These are phyloP conservation scores for Nothophaeocryptopus gaeumannii DNA, from an alignment of 2,329 filamentous ascomycete genomes.

Conservation along the genomic window DNA sequence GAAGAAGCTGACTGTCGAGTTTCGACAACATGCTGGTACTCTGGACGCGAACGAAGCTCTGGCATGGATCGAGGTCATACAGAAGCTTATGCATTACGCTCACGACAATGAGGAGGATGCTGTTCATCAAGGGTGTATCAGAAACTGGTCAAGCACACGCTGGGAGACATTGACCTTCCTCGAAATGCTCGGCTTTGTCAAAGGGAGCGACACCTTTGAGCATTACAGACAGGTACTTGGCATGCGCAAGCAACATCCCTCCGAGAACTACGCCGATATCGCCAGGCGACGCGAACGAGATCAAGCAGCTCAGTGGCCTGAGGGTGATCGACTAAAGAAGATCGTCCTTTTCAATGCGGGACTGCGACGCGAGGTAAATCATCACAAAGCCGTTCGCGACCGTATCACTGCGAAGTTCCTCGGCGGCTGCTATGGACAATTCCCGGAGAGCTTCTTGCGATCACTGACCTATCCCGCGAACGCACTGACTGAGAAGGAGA, in stretches of 20 bases:
- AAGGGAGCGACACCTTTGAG: neutral
- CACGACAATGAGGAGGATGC: slow-evolving; percentile 5
- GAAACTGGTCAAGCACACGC: slow-evolving; percentile 5
- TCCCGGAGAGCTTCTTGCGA: slow-evolving; percentile 2
- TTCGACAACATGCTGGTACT: slow-evolving; percentile 31
- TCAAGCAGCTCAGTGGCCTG: neutral
- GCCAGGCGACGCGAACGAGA: neutral
- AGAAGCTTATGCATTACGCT: slow-evolving; percentile 8
- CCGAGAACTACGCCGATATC: neutral
- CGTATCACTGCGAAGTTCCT: slow-evolving; percentile 17
- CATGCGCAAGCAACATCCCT: neutral
- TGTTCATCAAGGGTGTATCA: slow-evolving; percentile 3
- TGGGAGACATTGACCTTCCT: slow-evolving; percentile 11
- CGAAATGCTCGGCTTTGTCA: slow-evolving; percentile 1
- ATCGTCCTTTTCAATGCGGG: neutral
- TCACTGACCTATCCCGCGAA: neutral
- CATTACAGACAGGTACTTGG: slow-evolving; percentile 15
- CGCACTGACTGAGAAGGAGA: neutral
- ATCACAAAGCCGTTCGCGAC: neutral
- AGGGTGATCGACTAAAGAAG: neutral
- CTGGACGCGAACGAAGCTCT: slow-evolving; percentile 24
- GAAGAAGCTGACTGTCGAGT: slow-evolving; percentile 30
- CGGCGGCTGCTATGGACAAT: slow-evolving; percentile 18
- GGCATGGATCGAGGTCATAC: slow-evolving; percentile 30
- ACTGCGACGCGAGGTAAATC: neutral